Evolutionary conservation across 2,329 filamentous ascomycete species (phyloP).

Genomic region (Aureobasidium sp.): DNA sequence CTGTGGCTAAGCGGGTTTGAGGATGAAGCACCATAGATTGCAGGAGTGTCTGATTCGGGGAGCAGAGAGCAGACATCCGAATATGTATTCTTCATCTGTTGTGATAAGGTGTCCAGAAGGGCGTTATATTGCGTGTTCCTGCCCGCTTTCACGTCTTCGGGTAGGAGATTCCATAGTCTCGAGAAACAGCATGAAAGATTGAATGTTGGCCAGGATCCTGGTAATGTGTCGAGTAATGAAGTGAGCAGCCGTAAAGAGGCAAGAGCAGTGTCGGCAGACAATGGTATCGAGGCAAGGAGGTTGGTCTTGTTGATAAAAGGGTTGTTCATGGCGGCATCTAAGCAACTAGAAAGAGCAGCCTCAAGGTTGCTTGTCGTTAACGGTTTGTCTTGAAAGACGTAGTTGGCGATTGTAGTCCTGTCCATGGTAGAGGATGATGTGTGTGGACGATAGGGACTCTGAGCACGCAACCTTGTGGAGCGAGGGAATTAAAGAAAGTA

Average conservation of each 20-base stretch:
- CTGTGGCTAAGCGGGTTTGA: conserved; percentile 22
- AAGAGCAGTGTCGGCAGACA: conserved; percentile 18
- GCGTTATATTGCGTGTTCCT: conserved; percentile 14
- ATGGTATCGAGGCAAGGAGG: conserved; percentile 10
- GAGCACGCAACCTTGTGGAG: background rate
- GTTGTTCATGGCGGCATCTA: background rate
- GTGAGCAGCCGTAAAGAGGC: conserved; percentile 22
- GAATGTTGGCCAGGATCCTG: conserved; percentile 24
- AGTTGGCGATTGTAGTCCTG: background rate
- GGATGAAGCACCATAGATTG: conserved; percentile 25
- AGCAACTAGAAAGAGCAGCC: background rate
- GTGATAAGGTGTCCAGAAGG: conserved; percentile 19
- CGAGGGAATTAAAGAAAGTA: background rate
- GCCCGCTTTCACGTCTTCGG: conserved; percentile 30
- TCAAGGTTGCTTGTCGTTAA: background rate
- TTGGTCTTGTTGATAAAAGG: background rate
- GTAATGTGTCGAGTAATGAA: conserved; percentile 18
- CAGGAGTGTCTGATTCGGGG: conserved; percentile 18
- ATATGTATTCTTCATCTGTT: conserved; percentile 25
- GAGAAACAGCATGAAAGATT: conserved; percentile 29
- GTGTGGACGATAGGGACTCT: background rate
- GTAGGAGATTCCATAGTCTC: conserved; percentile 30
- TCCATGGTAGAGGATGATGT: background rate
- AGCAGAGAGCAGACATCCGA: conserved; percentile 23
- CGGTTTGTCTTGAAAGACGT: background rate